These are phyloP conservation scores for Solanum lycopersicoides DNA, from an alignment of 257 asterid genomes.

Conservation along the genomic window DNA sequence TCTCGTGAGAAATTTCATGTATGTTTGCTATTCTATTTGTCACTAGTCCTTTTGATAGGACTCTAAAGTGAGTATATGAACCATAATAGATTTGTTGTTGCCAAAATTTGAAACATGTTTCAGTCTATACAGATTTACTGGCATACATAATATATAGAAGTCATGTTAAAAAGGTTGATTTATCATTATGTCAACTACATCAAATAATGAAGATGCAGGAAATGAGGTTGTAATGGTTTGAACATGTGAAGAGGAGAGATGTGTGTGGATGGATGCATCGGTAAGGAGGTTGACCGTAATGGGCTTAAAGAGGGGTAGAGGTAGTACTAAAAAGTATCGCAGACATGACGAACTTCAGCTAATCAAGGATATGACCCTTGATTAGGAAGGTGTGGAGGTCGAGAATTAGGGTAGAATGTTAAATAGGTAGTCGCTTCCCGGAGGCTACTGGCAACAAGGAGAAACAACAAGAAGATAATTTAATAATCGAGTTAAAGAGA, in stretches of 20 bases:
- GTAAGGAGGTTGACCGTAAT: not conserved
- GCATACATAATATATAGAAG: not conserved
- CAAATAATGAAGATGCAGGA: not conserved
- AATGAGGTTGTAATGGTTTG: not conserved
- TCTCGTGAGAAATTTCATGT: not conserved
- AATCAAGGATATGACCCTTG: not conserved
- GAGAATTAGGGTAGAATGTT: too few relatives aligned
- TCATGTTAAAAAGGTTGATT: not conserved
- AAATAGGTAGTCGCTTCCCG: not conserved
- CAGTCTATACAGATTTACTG: not conserved
- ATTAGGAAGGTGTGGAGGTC: not conserved
- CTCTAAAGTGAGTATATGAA: not conserved
- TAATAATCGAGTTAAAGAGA: not conserved
- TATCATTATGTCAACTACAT: not conserved
- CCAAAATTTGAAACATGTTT: not conserved
- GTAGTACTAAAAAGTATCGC: too few relatives aligned
- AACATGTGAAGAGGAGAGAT: too few relatives aligned
- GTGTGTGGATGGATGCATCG: too few relatives aligned
- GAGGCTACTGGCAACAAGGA: not conserved
- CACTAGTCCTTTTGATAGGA: not conserved
- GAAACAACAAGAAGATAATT: not conserved
- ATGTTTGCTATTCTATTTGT: not conserved
- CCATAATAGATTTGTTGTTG: not conserved
- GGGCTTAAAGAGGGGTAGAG: not conserved
- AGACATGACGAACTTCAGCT: not conserved